phyloP scores from a whole-genome alignment of 176 grass and related monocot species.

The Thinopyrum elongatum region DNA sequence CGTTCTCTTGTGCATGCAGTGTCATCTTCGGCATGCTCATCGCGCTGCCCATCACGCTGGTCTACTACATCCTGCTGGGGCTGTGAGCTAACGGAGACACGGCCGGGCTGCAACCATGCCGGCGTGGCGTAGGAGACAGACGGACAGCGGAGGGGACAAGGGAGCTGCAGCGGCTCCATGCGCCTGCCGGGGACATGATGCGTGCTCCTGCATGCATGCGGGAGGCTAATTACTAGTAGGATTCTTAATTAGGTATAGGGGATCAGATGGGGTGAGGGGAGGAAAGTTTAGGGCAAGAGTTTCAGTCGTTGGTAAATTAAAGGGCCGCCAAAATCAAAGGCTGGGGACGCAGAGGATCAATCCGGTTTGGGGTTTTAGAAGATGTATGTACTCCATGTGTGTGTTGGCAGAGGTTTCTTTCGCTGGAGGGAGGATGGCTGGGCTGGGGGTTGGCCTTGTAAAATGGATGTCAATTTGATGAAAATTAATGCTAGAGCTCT shows the following conservation, averaged over 20 bases:
- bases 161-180: not conserved
- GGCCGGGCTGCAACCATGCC: not conserved
- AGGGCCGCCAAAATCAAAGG: not conserved
- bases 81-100: constrained; percentile 27
- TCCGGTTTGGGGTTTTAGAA: constrained; percentile 18
- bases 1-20: constrained; percentile 39
- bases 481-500: constrained; percentile 51
- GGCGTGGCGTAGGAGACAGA: constrained; percentile 11
- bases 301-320: not conserved
- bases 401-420: not conserved
- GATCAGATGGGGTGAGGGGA: not conserved
- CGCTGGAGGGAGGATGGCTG: not conserved
- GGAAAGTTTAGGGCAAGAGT: constrained; percentile 6
- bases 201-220: not conserved
- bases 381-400: not conserved
- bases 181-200: not conserved
- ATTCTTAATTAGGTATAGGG: constrained; percentile 41
- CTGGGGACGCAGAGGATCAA: not conserved
- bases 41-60: constrained; percentile 85
- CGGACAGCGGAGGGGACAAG: constrained; percentile 31
- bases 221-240: constrained; percentile 28
- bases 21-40: constrained; percentile 98
- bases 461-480: constrained; percentile 48
- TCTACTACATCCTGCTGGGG: constrained; percentile 89
- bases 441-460: constrained; percentile 23